phyloP scores from a whole-genome alignment of 306 rosid genomes.

The Prunus armeniaca region DNA sequence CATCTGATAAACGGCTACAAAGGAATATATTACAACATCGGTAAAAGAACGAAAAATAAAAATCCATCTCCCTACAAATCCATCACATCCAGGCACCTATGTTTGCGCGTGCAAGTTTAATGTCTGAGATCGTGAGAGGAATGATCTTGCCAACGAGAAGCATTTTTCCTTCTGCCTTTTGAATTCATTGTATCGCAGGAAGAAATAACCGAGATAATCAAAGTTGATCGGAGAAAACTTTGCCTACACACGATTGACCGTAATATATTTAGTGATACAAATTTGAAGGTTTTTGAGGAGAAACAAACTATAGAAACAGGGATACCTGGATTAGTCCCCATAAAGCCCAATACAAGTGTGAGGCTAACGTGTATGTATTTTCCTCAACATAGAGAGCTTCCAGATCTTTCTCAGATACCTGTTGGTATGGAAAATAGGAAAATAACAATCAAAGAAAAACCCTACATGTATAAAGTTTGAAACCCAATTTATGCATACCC shows the following conservation, averaged over 20 bases:
- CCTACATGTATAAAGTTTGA: not conserved
- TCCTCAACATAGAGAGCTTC: constrained; percentile 69
- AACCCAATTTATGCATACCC: not conserved
- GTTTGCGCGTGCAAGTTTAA: not conserved
- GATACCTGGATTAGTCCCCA: constrained; percentile 96
- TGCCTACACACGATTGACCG: constrained; percentile 46
- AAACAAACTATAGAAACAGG: constrained; percentile 15
- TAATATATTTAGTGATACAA: constrained; percentile 1
- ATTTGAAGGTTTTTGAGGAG: not conserved
- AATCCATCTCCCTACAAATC: constrained; percentile 2
- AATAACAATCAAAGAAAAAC: not conserved
- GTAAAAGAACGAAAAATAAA: constrained; percentile 9
- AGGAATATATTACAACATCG: constrained; percentile 28
- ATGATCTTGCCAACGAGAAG: constrained; percentile 47
- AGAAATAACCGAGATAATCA: constrained; percentile 75
- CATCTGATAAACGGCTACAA: constrained; percentile 23
- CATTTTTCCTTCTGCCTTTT: constrained; percentile 53
- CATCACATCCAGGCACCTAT: constrained; percentile 10
- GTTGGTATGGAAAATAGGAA: not conserved
- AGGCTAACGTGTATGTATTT: constrained; percentile 63
- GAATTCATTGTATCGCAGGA: constrained; percentile 74
- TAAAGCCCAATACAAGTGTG: constrained; percentile 87
- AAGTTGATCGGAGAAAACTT: constrained; percentile 74
- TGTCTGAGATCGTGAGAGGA: constrained; percentile 36
- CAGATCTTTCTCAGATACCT: constrained; percentile 72